These are phyloP conservation scores for Ophiostoma sp. DNA, from an alignment of 2,329 filamentous ascomycete species.

Conservation along the genomic window DNA sequence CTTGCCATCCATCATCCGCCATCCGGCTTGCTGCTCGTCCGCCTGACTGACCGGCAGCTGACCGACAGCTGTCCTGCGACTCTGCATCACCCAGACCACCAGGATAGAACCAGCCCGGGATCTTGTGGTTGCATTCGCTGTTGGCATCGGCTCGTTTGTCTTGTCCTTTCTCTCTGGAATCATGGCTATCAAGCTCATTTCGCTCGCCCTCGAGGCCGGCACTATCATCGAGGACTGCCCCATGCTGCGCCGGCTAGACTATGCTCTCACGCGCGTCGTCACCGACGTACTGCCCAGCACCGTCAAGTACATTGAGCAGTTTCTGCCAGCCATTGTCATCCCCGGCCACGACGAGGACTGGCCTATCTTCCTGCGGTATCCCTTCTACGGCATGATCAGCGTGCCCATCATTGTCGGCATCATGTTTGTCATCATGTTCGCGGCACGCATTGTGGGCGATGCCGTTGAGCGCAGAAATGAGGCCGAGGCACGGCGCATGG, in stretches of 20 bases:
- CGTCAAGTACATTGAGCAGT: constrained; percentile 1
- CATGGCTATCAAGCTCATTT: neutral
- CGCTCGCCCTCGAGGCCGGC: neutral
- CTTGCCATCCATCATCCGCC: no score
- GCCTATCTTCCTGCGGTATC: constrained; percentile 12
- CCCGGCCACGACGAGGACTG: constrained; percentile 1
- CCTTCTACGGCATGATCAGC: constrained; percentile 20
- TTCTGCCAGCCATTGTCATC: constrained; percentile 15
- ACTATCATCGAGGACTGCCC: neutral
- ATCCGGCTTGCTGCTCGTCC: no score
- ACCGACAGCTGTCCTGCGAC: no score
- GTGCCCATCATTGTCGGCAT: constrained; percentile 2
- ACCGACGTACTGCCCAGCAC: constrained; percentile 5
- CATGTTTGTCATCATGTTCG: constrained; percentile 17
- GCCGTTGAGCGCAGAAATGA: constrained; percentile 6
- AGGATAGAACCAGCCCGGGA: neutral
- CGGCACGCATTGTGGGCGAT: neutral
- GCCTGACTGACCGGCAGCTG: no score
- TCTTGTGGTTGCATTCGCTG: constrained; percentile 5
- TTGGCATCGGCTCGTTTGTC: constrained; percentile 15
- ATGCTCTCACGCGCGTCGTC: neutral
- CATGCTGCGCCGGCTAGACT: neutral
- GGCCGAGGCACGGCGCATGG: constrained; percentile 10
- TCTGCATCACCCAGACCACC: neutral
- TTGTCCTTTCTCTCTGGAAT: constrained; percentile 15